Percentiles rank a stretch among this genome's conserved stretches.
Conservation (phyloP, 179 eudicot genomes). For the Sideroxylon spinosum region DNA sequence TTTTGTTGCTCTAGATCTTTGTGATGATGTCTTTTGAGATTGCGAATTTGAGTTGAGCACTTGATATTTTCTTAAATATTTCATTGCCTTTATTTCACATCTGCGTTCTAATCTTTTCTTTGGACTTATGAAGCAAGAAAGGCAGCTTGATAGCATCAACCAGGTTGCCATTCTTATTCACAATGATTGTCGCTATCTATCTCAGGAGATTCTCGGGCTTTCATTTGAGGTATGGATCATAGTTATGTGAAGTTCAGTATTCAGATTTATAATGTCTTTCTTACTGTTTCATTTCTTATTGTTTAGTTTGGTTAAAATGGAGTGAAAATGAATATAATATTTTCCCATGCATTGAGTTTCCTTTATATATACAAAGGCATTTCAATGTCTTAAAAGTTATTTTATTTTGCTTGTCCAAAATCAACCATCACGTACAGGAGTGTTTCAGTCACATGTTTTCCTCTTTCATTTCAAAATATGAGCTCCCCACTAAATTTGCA, state of each 20-base stretch:
- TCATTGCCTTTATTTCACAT: not conserved
- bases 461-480: no score
- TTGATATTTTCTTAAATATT: not conserved
- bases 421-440: no score
- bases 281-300: not conserved
- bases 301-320: no score
- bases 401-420: no score
- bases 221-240: constrained; percentile 72
- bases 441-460: no score
- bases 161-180: constrained; percentile 90
- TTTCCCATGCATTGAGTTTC: no score
- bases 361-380: no score
- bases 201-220: constrained; percentile 83
- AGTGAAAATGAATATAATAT: no score
- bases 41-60: constrained; percentile 3
- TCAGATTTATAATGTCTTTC: not conserved
- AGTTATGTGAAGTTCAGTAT: constrained; percentile 4
- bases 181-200: constrained; percentile 89
- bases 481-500: no score
- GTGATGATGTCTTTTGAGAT: constrained; percentile 5
- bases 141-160: constrained; percentile 83
- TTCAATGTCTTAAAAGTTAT: no score
- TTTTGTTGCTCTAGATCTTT: constrained; percentile 3
- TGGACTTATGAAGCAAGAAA: constrained; percentile 65
- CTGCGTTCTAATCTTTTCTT: constrained; percentile 22